Conservation (phyloP, 805 yeast species). For the Candida maris region DNA sequence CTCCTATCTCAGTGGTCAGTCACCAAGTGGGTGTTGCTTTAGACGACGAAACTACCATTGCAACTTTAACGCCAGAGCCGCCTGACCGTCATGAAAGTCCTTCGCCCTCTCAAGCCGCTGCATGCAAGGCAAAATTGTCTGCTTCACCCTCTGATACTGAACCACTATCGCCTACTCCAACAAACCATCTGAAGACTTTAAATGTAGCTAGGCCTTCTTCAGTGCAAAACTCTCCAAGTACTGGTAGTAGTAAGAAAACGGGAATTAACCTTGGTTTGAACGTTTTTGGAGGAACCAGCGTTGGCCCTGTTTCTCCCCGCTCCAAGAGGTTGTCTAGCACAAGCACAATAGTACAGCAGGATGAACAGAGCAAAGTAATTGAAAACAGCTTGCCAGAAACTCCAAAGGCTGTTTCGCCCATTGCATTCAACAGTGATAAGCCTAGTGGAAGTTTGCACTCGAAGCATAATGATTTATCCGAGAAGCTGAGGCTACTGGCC, state of each 20-base stretch:
- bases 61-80: too few species aligned
- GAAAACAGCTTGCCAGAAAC: conserved; percentile 5
- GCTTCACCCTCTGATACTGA: conserved; percentile 15
- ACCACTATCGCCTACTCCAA: conserved; percentile 10
- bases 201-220: conserved; percentile 20
- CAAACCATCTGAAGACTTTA: conserved; percentile 20
- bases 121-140: too few species aligned
- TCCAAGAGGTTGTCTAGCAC: not conserved
- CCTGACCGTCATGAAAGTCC: too few species aligned
- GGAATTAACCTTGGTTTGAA: conserved; percentile 32
- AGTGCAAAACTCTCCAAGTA: conserved; percentile 6
- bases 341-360: not conserved
- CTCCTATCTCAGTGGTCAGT: conserved; percentile 6
- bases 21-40: too few species aligned
- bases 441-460: not conserved
- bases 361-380: not conserved
- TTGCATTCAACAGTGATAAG: not conserved
- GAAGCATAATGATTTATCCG: conserved; percentile 39
- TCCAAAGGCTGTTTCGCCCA: conserved; percentile 2
- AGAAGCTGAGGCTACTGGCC: conserved; percentile 57
- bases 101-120: too few species aligned
- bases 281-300: conserved; percentile 20
- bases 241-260: conserved; percentile 16
- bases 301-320: conserved; percentile 1
- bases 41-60: too few species aligned